Evolutionary conservation across 169 alveolate species (phyloP).

Genomic region (Plasmodium inui): DNA sequence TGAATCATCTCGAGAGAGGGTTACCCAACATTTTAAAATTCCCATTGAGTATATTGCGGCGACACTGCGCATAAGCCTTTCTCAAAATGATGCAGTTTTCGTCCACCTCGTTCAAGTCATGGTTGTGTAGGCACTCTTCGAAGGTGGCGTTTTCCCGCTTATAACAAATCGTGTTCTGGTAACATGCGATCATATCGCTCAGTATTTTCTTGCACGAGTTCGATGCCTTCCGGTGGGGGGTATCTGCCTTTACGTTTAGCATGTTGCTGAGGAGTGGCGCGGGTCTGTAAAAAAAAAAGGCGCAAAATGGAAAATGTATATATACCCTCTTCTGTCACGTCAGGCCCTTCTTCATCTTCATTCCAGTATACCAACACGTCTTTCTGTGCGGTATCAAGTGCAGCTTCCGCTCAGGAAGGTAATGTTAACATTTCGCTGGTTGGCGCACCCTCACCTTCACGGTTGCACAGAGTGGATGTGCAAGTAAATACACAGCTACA

Average conservation of each 20-base stretch:
- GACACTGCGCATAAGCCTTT: constrained; percentile 87
- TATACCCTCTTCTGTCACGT: background rate
- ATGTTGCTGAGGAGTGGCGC: background rate
- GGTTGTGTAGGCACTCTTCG: constrained; percentile 84
- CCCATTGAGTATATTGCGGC: constrained; percentile 86
- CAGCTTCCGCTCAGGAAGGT: background rate
- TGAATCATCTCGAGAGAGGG: constrained; percentile 79
- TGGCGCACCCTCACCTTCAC: background rate
- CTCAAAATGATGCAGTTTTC: constrained; percentile 83
- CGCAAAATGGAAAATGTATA: background rate
- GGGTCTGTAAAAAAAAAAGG: background rate
- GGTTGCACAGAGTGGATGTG: background rate
- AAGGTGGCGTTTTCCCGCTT: constrained; percentile 78
- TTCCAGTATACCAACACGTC: background rate
- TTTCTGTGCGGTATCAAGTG: background rate
- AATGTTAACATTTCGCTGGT: background rate
- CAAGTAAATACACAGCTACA: background rate
- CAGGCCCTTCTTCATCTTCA: background rate
- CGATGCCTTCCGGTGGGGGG: constrained; percentile 87
- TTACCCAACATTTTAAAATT: constrained; percentile 81
- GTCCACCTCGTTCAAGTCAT: constrained; percentile 83
- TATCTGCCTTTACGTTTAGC: constrained; percentile 80
- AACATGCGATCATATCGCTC: constrained; percentile 86
- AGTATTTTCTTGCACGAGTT: constrained; percentile 85
- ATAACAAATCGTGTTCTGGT: constrained; percentile 82